phyloP scores from a whole-genome alignment of 78 protist species.

The Chrysochromulina tobinii region DNA sequence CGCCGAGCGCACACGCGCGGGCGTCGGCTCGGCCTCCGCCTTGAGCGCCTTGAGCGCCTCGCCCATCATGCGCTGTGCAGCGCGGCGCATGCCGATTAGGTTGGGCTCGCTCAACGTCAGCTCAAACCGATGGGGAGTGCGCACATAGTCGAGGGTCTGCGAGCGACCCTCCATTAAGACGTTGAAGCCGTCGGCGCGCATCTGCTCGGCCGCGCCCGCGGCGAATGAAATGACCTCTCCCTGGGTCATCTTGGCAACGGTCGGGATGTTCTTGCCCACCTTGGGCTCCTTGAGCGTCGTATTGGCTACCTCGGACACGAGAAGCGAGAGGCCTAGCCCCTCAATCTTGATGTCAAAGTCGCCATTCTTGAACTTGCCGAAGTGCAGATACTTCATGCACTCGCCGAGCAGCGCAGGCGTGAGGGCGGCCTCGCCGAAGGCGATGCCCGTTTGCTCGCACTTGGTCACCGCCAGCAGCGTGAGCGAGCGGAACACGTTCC shows the following conservation, averaged over 20 bases:
- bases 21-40: no score
- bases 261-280: conserved; percentile 33
- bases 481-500: conserved; percentile 41
- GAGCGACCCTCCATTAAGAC: conserved; percentile 38
- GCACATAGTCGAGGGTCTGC: not conserved
- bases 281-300: conserved; percentile 33
- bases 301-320: conserved; percentile 22
- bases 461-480: conserved; percentile 31
- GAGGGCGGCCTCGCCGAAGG: not conserved
- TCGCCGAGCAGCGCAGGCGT: not conserved
- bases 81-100: not conserved
- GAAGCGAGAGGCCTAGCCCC: not conserved
- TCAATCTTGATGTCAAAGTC: not conserved
- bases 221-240: conserved; percentile 31
- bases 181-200: conserved; percentile 9
- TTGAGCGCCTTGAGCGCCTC: no score
- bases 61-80: not conserved
- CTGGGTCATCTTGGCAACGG: conserved; percentile 36
- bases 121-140: conserved; percentile 30
- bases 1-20: no score
- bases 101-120: not conserved
- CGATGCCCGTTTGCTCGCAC: not conserved
- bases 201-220: not conserved
- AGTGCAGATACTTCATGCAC: not conserved
- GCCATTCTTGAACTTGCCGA: not conserved